A percentile compares a stretch with the other conserved stretches of the same genome.
phyloP scores from a whole-genome alignment of 495 filamentous ascomycete species.

The Usnea hakonensis region DNA sequence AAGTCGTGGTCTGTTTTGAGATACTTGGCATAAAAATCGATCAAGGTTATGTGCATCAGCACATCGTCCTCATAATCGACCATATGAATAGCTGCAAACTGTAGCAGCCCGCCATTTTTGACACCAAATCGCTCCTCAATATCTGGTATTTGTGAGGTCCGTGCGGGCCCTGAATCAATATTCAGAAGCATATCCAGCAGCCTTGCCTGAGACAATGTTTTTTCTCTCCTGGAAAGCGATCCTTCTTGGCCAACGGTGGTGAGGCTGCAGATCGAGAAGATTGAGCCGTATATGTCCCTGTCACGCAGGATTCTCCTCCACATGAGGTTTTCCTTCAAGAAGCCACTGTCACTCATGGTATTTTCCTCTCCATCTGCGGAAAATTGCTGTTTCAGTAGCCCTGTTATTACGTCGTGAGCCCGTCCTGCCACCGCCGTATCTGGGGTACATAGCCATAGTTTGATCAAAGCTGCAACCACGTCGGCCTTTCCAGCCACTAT shows the following conservation, averaged over 20 bases:
- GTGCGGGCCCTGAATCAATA: slow-evolving; percentile 56
- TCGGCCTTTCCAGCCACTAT: slow-evolving; percentile 59
- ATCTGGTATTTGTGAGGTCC: slow-evolving; percentile 49
- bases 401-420: slow-evolving; percentile 56
- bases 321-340: slow-evolving; percentile 57
- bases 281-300: slow-evolving; percentile 53
- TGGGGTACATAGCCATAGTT: slow-evolving; percentile 63
- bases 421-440: slow-evolving; percentile 68
- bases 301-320: slow-evolving; percentile 68
- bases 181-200: slow-evolving; percentile 63
- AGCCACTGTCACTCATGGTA: slow-evolving; percentile 26
- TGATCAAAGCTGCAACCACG: slow-evolving; percentile 53
- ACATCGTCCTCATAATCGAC: slow-evolving; percentile 59
- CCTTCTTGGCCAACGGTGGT: slow-evolving; percentile 30
- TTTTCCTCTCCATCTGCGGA: slow-evolving; percentile 46
- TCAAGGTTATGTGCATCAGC: slow-evolving; percentile 70
- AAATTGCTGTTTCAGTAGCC: no score
- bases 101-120: slow-evolving; percentile 51
- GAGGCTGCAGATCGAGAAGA: slow-evolving; percentile 57
- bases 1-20: slow-evolving; percentile 42
- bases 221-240: slow-evolving; percentile 50
- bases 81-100: slow-evolving; percentile 69
- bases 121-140: slow-evolving; percentile 49
- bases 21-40: slow-evolving; percentile 68
- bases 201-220: slow-evolving; percentile 70